Percentiles rank a stretch among this genome's conserved stretches.
phyloP scores from a whole-genome alignment of 1,139 yeast genomes.

The Suhomyces bokatorum region DNA sequence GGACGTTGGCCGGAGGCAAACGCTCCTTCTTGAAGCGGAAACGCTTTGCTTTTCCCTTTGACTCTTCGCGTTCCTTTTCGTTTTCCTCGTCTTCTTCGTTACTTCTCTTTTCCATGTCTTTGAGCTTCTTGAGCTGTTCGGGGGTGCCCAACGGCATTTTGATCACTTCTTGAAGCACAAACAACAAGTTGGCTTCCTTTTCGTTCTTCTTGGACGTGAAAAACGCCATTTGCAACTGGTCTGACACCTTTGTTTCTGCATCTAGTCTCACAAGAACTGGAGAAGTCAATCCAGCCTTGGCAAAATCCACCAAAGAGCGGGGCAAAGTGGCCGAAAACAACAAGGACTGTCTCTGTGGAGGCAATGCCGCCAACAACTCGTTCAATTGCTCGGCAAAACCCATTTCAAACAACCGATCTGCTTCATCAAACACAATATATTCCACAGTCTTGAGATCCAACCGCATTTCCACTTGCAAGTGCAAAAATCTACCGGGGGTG shows the following conservation, averaged over 20 bases:
- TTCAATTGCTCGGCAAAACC: slow-evolving; percentile 95
- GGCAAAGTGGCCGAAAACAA: slow-evolving; percentile 96
- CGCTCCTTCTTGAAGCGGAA: slow-evolving; percentile 53
- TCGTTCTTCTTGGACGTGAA: slow-evolving; percentile 79
- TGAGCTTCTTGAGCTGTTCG: slow-evolving; percentile 58
- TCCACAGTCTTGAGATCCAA: slow-evolving; percentile 80
- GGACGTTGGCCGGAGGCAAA: slow-evolving; percentile 74
- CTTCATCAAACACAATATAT: slow-evolving; percentile 95
- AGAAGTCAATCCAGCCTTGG: slow-evolving; percentile 90
- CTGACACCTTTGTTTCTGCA: slow-evolving; percentile 87
- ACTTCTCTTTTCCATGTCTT: slow-evolving; percentile 45
- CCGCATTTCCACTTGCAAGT: slow-evolving; percentile 93
- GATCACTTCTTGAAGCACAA: slow-evolving; percentile 76
- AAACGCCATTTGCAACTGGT: slow-evolving; percentile 87
- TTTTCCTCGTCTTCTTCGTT: slow-evolving; percentile 53
- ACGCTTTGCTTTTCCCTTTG: slow-evolving; percentile 30
- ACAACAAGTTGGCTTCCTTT: slow-evolving; percentile 83
- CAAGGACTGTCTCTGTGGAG: slow-evolving; percentile 80
- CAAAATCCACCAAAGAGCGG: slow-evolving; percentile 87
- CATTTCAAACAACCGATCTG: slow-evolving; percentile 95
- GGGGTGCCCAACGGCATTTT: slow-evolving; percentile 78
- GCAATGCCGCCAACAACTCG: slow-evolving; percentile 81
- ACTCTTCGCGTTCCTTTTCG: slow-evolving; percentile 38
- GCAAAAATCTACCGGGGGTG: slow-evolving; percentile 96
- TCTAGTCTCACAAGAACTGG: slow-evolving; percentile 92